Base-by-base conservation (phyloP, 495 filamentous ascomycete species). In the Lasiosphaeriaceae sp. region DNA sequence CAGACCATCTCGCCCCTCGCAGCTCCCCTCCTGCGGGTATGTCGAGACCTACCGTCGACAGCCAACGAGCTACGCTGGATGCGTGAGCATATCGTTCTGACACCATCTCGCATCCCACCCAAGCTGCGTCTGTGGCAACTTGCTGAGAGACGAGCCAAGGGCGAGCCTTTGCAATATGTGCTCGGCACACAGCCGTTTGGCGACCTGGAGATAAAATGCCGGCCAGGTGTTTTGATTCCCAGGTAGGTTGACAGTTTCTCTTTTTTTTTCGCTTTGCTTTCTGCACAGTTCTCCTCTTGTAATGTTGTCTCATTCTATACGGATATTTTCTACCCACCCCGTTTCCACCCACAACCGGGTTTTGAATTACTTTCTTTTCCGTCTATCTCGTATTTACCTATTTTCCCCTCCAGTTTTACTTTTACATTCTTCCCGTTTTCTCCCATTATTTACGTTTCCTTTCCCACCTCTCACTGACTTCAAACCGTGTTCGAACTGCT, bases 151-250 rank as follows among this genome's bases (percentile, higher is more conserved):
- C 79, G 94, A 39, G 78, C 82, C 2, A 69, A 58, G 24, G 92
- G 92, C 1, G 72, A 80, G 37, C 94, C 94, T 0, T 74, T 98
- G 7, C 94, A 97, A 66, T 98, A 97, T 65, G 81, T 97, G 11
- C 76, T 98, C 3, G 92, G 92, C 0, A 84, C 84, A 16, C 92
- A 97, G 65, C 92, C 89, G 12, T 97, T 98, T 66, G 92, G 92
- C 0, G 74, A 85, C 2, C 70, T 96, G 12, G 86, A 92, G 41
- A 89, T 98, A n/a, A 71, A 78, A 39, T 96, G 90, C 61, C 70
- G 73, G 35, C 80, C 74, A 14, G 89, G 88, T 0, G 92, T 96
- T 1, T 69, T 98, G 45, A 96, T 98, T 59, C 93, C 93, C 26
- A 79, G 92, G 83, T 91, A 34, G 1, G 69, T n/a, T 43, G 16